Evolutionary conservation across 2,329 filamentous ascomycete genomes (phyloP), one percentile per base, ranked within the genome.

Genomic region (Bipolaris gigantea): DNA sequence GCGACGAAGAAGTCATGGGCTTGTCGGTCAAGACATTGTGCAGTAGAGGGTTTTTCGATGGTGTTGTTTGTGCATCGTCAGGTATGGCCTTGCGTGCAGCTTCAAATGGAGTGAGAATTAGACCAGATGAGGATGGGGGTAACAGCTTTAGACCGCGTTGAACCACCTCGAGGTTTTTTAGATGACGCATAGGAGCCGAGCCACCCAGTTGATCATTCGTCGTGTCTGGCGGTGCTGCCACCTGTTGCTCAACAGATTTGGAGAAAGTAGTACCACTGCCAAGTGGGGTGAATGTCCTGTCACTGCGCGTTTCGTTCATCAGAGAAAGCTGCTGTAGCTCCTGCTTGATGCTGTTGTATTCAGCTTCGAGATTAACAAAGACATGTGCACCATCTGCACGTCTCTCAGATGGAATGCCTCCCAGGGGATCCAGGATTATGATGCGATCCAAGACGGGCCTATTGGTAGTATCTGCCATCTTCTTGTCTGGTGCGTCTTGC

Each of bases 21-120:
- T 96, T 95, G 75, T 99, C 94, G 2, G 94, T 99, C 9, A 99
- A 82, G 1, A 99, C 84, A 66, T 97, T 97, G 75, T 99, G 92
- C 41, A 99, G 94, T 1, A 99, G 79, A 0, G 92, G 92, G 65
- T 99, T 99, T 67, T 84, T 84, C 53, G 85, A 83, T 73, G 82
- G 77, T 72, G 82, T 80, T 48, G 83, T 85, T 53, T 79, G 79
- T 54, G 85, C 79, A 45, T 80, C 79, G 56, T 49, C 68, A 50
- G 56, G 67, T 41, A 60, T 62, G 9, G 65, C 63, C 36, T 70
- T 71, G 56, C 81, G 84, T 57, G 92, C 91, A 13, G 92, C 92
- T 67, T 95, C 90, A 23, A 84, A 76, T 0, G 94, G 92, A 0
- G 91, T 96, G 1, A 93, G 94, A 60, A 99, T 89, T 5, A 99